Evolutionary conservation across 2,329 filamentous ascomycete genomes (phyloP).

Genomic region (Emydomyces testavorans): DNA sequence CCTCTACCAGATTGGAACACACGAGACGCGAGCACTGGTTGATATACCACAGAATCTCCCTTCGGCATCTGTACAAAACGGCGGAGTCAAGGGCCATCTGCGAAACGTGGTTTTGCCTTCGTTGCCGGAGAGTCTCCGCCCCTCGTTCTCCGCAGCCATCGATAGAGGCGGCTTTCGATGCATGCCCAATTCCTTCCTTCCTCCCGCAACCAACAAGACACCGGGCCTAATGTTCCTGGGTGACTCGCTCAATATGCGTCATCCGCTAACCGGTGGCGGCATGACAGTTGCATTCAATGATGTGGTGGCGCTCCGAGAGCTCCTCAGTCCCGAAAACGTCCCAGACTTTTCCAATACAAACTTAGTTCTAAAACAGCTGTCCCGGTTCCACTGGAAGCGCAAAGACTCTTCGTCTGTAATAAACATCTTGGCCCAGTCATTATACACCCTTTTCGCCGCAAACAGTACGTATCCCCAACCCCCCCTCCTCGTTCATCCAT

Average conservation of each 20-base stretch:
- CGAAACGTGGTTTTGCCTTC: slow-evolving; percentile 65
- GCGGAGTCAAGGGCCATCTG: slow-evolving; percentile 78
- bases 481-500: neutral
- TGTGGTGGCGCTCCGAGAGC: slow-evolving; percentile 61
- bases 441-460: slow-evolving; percentile 85
- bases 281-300: slow-evolving; percentile 98
- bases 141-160: slow-evolving; percentile 64
- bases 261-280: slow-evolving; percentile 88
- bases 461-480: slow-evolving; percentile 39
- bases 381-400: slow-evolving; percentile 71
- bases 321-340: slow-evolving; percentile 59
- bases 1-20: slow-evolving; percentile 92
- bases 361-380: slow-evolving; percentile 57
- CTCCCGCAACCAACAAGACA: slow-evolving; percentile 59
- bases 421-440: slow-evolving; percentile 92
- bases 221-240: slow-evolving; percentile 72
- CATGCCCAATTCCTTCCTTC: slow-evolving; percentile 95
- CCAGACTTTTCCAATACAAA: slow-evolving; percentile 57
- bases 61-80: slow-evolving; percentile 58
- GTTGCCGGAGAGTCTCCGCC: slow-evolving; percentile 59
- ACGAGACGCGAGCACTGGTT: slow-evolving; percentile 81
- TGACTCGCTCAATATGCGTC: slow-evolving; percentile 98
- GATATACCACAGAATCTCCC: slow-evolving; percentile 72
- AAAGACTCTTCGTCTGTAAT: slow-evolving; percentile 77
- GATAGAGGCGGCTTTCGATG: slow-evolving; percentile 67